Base-by-base conservation (phyloP, 371 early-diverging fungal species). In the Encephalitozoon romaleae region DNA sequence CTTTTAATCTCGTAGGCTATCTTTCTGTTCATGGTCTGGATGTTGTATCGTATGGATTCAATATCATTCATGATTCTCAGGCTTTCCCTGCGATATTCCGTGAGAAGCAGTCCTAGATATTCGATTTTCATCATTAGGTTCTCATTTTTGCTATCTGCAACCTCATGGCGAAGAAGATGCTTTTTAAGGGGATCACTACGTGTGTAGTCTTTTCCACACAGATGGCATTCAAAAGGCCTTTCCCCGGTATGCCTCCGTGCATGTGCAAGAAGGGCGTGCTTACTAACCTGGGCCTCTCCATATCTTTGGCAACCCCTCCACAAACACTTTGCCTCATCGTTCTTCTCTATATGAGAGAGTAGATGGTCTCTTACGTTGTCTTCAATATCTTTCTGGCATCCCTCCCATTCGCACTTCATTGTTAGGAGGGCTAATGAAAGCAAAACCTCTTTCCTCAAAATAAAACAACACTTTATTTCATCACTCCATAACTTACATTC, bases 161-260 rank as follows among this genome's bases (percentile, higher is more conserved):
- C 78, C 47, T 82, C 82, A 45, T 83, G 84, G 32, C 76, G 52
- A 30, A 80, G 76, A 18, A 73, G 59, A 59, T 83, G 84, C 72
- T 83, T 83, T 38, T 76, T 83, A 28, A 83, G 72, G n/a, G 82
- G 77, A 67, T 83, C 84, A 26, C 80, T 70, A n/a, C 81, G 28
- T 32, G 77, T 76, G 67, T 81, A 83, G 53, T 77, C 71, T 38
- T 80, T 79, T 5, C 53, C 42, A 51, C 84, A 83, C n/a, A 67
- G 25, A 8, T 55, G 47, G 70, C 84, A 83, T 55, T 82, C 78
- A 43, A 81, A 83, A 0, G 83, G 83, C 70, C 70, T 72, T 45
- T 80, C 82, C 34, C 78, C 34, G 6, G 79, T 79, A 53, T 83
- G 84, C 32, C 51, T 73, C 21, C 74, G 39, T 41, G 82, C 67